A percentile compares a stretch with the other conserved stretches of the same genome.
Evolutionary conservation across 768 basidiomycete genomes (phyloP).

Genomic region (Auriscalpium orientale): DNA sequence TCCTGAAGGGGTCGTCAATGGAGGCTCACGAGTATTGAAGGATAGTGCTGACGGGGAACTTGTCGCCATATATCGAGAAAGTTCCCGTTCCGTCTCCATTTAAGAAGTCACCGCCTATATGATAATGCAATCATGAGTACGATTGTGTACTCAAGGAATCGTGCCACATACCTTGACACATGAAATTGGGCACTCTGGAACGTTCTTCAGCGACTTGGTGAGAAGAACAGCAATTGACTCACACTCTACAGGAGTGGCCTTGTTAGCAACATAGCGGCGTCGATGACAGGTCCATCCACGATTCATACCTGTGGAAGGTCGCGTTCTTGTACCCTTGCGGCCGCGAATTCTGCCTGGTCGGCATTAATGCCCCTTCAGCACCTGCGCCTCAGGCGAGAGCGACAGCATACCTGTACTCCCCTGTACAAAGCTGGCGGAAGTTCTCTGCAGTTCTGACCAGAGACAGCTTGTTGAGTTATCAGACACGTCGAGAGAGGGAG

Average conservation of each 20-base stretch:
- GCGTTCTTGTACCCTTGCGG: constrained; percentile 89
- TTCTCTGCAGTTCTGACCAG: constrained; percentile 85
- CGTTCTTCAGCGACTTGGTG: constrained; percentile 6
- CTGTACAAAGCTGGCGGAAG: constrained; percentile 94
- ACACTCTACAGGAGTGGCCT: constrained; percentile 53
- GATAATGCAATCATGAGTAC: background rate
- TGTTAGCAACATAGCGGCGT: constrained; percentile 19
- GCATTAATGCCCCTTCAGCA: constrained; percentile 7
- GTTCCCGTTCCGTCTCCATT: constrained; percentile 93
- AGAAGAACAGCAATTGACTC: constrained; percentile 15
- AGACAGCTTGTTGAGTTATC: constrained; percentile 1
- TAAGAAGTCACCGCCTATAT: constrained; percentile 83
- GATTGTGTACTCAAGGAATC: background rate
- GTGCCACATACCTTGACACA: constrained; percentile 74
- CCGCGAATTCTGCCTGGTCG: constrained; percentile 62
- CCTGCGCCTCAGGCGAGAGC: background rate
- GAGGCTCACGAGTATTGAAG: background rate
- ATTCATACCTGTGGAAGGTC: constrained; percentile 77
- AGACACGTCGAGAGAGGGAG: background rate
- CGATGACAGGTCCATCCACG: constrained; percentile 13
- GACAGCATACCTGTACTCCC: constrained; percentile 74
- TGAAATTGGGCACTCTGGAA: constrained; percentile 79
- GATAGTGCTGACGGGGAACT: constrained; percentile 62
- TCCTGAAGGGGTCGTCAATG: constrained; percentile 42
- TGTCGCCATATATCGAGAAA: constrained; percentile 95